Conservation (phyloP, 306 rosid species). For the Cicer cuneatum region DNA sequence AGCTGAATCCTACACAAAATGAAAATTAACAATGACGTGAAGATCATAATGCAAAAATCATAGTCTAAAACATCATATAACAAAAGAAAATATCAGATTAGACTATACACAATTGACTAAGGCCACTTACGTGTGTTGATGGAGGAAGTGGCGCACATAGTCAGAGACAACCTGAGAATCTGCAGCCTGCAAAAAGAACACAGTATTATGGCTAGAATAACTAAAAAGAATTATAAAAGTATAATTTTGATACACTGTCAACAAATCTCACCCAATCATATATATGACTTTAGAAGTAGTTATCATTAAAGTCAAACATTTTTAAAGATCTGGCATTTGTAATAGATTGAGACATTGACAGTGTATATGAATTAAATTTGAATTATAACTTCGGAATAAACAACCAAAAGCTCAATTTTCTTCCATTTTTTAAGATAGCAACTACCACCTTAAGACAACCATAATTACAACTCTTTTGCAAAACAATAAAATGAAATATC, state of each 20-base stretch:
- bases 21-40: conserved; percentile 23
- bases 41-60: conserved; percentile 26
- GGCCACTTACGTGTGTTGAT: conserved; percentile 85
- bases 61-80: conserved; percentile 15
- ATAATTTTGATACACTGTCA: no score
- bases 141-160: conserved; percentile 89
- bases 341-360: no score
- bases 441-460: not conserved
- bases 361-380: no score
- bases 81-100: not conserved
- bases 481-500: not conserved
- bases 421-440: not conserved
- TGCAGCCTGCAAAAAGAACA: conserved; percentile 74
- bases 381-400: not conserved
- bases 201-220: not conserved
- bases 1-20: conserved; percentile 76
- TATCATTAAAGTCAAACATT: no score
- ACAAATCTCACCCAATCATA: no score
- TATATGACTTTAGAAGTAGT: no score
- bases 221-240: not conserved
- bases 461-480: not conserved
- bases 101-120: not conserved
- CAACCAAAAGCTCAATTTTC: conserved; percentile 18
- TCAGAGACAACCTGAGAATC: conserved; percentile 95
- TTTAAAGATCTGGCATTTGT: no score